Percentiles rank a stretch among this genome's conserved stretches.
These are phyloP conservation scores for Curvularia verruculosa DNA, from an alignment of 2,329 filamentous ascomycete genomes.

Conservation along the genomic window DNA sequence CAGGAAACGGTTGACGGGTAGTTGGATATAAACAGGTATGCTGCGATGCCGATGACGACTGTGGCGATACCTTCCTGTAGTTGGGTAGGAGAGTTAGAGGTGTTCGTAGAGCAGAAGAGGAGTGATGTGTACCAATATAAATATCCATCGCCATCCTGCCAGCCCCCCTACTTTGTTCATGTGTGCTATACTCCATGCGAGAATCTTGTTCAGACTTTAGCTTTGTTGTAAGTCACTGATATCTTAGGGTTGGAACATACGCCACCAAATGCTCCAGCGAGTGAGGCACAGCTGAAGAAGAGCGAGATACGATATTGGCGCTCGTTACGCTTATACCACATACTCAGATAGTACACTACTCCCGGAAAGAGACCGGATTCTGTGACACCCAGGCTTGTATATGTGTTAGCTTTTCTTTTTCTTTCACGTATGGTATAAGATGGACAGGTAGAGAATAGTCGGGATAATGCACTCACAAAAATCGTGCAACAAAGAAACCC, in stretches of 20 bases:
- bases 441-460: background rate
- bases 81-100: constrained; percentile 18
- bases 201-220: background rate
- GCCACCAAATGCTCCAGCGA: constrained; percentile 67
- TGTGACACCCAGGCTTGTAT: constrained; percentile 38
- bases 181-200: constrained; percentile 64
- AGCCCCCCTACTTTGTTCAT: constrained; percentile 61
- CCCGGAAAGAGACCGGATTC: constrained; percentile 50
- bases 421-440: background rate
- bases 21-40: constrained; percentile 68
- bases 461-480: constrained; percentile 49
- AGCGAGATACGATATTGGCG: constrained; percentile 64
- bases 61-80: constrained; percentile 48
- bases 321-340: constrained; percentile 68
- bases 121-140: constrained; percentile 42
- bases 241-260: constrained; percentile 37
- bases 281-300: constrained; percentile 64
- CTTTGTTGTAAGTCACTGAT: background rate
- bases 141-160: constrained; percentile 52
- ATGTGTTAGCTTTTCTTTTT: background rate
- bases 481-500: constrained; percentile 55
- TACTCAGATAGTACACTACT: constrained; percentile 62
- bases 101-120: background rate
- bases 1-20: constrained; percentile 67
- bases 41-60: constrained; percentile 39